Conservation (phyloP, 129 eudicot species). For the Artemisia tridentata region DNA sequence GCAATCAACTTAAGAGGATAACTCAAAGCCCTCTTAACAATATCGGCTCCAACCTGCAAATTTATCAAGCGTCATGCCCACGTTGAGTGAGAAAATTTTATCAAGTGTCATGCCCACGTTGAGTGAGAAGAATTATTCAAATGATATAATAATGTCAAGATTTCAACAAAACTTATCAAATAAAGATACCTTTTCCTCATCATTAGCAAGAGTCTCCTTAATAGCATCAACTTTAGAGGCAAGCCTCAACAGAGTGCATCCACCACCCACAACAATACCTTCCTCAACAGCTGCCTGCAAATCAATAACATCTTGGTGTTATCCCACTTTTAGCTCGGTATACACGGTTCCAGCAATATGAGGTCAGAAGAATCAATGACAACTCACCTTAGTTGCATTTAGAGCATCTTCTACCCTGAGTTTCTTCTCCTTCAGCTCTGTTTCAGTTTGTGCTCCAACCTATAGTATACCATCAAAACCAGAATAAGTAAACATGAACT, state of each 20-base stretch:
- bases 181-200: conserved; percentile 62
- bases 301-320: not conserved
- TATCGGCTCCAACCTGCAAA: conserved; percentile 76
- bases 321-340: not conserved
- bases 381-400: conserved; percentile 71
- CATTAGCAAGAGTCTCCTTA: conserved; percentile 69
- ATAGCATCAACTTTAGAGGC: conserved; percentile 83
- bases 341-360: not conserved
- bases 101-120: not conserved
- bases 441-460: conserved; percentile 93
- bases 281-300: conserved; percentile 90
- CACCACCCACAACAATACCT: conserved; percentile 94
- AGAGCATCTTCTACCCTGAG: conserved; percentile 95
- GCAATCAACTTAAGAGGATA: conserved; percentile 83
- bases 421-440: conserved; percentile 85
- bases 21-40: conserved; percentile 77
- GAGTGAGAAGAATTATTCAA: not conserved
- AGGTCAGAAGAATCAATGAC: not conserved
- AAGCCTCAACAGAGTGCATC: conserved; percentile 76
- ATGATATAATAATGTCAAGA: not conserved
- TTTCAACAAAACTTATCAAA: not conserved
- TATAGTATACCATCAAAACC: conserved; percentile 13
- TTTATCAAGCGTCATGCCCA: not conserved
- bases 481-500: not conserved
- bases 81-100: not conserved